These are phyloP conservation scores for Blastobotrys illinoisensis DNA, from an alignment of 1,139 yeast genomes.

Conservation along the genomic window DNA sequence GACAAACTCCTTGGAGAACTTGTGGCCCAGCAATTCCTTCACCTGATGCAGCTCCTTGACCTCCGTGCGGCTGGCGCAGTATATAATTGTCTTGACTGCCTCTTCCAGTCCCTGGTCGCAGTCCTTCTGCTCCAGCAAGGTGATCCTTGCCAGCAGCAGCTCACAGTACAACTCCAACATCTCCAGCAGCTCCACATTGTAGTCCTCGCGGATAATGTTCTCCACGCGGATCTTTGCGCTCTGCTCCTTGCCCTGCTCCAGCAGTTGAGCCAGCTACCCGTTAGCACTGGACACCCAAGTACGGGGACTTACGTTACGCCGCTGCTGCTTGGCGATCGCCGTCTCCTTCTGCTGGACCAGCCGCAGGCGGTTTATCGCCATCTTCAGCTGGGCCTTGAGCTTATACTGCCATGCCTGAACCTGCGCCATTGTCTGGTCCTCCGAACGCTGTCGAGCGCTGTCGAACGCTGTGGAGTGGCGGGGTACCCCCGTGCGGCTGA, in stretches of 20 bases:
- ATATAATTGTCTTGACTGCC: slow-evolving; percentile 67
- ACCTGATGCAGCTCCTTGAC: slow-evolving; percentile 62
- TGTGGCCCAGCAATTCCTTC: slow-evolving; percentile 55
- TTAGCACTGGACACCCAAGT: neutral
- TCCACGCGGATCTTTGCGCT: slow-evolving; percentile 85
- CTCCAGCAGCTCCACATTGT: slow-evolving; percentile 75
- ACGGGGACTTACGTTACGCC: slow-evolving; percentile 46
- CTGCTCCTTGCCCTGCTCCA: slow-evolving; percentile 67
- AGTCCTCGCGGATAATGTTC: slow-evolving; percentile 78
- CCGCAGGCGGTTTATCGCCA: slow-evolving; percentile 75
- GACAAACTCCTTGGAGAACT: slow-evolving; percentile 65
- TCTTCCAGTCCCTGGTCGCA: slow-evolving; percentile 67
- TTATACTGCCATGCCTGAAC: slow-evolving; percentile 26
- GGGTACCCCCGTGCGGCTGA: neutral
- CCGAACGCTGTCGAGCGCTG: neutral
- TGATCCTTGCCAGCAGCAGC: slow-evolving; percentile 67
- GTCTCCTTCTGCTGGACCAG: slow-evolving; percentile 77
- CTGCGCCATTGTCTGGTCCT: neutral
- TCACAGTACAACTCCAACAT: slow-evolving; percentile 80
- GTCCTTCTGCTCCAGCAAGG: slow-evolving; percentile 44
- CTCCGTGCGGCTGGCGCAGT: slow-evolving; percentile 67
- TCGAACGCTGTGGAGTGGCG: neutral
- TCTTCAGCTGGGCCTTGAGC: slow-evolving; percentile 66
- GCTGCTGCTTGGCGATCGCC: slow-evolving; percentile 75
- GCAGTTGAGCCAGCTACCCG: slow-evolving; percentile 57